Evolutionary conservation across 192 early-diverging fungal genomes (phyloP).

Genomic region (Coemansia umbellata): DNA sequence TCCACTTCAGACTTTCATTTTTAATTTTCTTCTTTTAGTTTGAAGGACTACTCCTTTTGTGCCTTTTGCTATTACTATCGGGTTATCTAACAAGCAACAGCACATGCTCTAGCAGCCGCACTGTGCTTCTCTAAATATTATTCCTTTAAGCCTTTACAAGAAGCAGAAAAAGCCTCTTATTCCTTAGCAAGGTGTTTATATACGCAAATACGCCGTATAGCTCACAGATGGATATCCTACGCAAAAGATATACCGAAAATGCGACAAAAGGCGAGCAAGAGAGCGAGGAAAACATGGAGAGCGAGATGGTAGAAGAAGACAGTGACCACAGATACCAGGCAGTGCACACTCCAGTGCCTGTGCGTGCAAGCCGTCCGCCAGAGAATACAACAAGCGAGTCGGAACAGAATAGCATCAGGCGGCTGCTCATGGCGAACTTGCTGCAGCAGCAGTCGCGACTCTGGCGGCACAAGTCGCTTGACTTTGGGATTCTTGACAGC

Average conservation of each 20-base stretch:
- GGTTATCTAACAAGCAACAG: too few species aligned
- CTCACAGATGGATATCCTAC: constrained; percentile 1
- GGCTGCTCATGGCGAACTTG: neutral
- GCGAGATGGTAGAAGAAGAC: too few species aligned
- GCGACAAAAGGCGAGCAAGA: neutral
- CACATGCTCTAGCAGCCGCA: too few species aligned
- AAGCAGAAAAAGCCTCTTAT: too few species aligned
- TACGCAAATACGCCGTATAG: too few species aligned
- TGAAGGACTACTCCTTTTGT: too few species aligned
- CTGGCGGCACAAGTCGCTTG: constrained; percentile 4
- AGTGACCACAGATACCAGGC: neutral
- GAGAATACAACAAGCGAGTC: constrained; percentile 3
- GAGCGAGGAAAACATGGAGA: neutral
- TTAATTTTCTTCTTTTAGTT: too few species aligned
- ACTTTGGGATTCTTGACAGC: neutral
- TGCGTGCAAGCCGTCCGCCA: neutral
- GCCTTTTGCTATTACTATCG: too few species aligned
- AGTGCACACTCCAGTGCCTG: constrained; percentile 4
- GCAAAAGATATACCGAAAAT: neutral
- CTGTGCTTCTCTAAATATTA: too few species aligned
- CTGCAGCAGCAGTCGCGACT: neutral
- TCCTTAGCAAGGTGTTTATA: too few species aligned
- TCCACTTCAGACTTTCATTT: too few species aligned
- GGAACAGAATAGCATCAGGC: constrained; percentile 4
- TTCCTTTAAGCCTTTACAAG: too few species aligned